Percentiles rank a stretch among this genome's conserved stretches.
Conservation (phyloP, 2,329 filamentous ascomycete species). For the Phaeosphaeria sp. region DNA sequence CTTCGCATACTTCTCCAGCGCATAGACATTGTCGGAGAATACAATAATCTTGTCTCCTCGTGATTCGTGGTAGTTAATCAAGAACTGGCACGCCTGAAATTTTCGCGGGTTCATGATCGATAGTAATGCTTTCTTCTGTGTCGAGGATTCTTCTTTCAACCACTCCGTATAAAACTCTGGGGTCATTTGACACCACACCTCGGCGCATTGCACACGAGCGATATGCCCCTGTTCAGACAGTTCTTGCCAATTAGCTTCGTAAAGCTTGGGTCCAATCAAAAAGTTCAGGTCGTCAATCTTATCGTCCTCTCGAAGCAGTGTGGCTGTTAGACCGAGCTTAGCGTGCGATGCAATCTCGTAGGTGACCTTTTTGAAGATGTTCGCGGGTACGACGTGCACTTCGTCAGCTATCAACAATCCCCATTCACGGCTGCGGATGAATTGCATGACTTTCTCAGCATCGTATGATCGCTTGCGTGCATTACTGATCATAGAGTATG, state of each 20-base stretch:
- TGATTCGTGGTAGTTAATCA: constrained; percentile 97
- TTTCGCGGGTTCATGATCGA: constrained; percentile 99
- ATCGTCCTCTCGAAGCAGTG: constrained; percentile 92
- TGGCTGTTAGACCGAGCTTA: constrained; percentile 93
- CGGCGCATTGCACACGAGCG: constrained; percentile 94
- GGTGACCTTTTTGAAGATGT: constrained; percentile 94
- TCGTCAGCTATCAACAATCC: constrained; percentile 96
- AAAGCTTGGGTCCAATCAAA: constrained; percentile 94
- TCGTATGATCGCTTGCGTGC: constrained; percentile 87
- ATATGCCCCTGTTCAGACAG: constrained; percentile 96
- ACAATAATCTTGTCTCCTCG: constrained; percentile 98
- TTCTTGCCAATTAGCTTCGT: constrained; percentile 99
- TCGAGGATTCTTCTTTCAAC: constrained; percentile 67
- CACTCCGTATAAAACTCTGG: constrained; percentile 98
- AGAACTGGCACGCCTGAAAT: constrained; percentile 94
- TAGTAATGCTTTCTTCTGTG: constrained; percentile 71
- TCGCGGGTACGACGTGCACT: constrained; percentile 95
- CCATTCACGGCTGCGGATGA: constrained; percentile 89
- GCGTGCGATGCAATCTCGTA: constrained; percentile 92
- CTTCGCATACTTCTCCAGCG: constrained; percentile 81
- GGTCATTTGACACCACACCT: constrained; percentile 99
- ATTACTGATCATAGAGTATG: constrained; percentile 98
- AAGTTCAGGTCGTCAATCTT: constrained; percentile 99
- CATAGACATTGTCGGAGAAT: constrained; percentile 97
- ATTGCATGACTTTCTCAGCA: constrained; percentile 97